Evolutionary conservation across 2,329 filamentous ascomycete species (phyloP).

Genomic region (Cladosporium phlei): DNA sequence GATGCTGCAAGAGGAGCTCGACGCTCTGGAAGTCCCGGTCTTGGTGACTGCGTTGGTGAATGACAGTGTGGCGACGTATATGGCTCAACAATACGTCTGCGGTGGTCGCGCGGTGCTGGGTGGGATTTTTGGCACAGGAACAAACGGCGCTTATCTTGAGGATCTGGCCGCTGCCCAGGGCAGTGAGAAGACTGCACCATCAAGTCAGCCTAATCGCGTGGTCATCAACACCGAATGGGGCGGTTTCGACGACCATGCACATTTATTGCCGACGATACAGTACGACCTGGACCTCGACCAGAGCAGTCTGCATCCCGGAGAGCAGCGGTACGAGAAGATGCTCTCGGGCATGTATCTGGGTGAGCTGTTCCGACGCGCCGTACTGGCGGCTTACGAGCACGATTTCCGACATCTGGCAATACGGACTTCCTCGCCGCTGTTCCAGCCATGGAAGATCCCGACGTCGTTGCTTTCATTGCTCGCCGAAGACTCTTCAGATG

Average conservation of each 20-base stretch:
- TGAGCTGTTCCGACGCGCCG: not conserved
- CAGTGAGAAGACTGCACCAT: too few species aligned
- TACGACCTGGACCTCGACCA: not conserved
- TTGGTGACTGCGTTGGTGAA: not conserved
- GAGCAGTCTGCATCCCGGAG: not conserved
- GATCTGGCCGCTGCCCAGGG: too few species aligned
- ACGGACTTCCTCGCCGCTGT: too few species aligned
- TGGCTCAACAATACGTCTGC: not conserved
- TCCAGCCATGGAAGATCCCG: too few species aligned
- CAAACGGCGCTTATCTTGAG: not conserved
- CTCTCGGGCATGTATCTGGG: not conserved
- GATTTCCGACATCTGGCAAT: too few species aligned
- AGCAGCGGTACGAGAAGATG: not conserved
- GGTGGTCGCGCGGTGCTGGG: not conserved
- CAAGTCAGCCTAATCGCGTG: not conserved
- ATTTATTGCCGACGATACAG: not conserved
- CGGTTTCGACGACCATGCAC: not conserved
- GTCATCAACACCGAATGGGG: not conserved
- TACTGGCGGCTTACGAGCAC: too few species aligned
- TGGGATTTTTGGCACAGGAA: not conserved
- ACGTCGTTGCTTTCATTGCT: too few species aligned
- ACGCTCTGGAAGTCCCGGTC: not conserved
- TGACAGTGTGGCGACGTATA: not conserved
- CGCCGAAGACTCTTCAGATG: too few species aligned
- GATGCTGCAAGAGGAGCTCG: not conserved